Percentiles rank a stretch among this genome's conserved stretches.
Evolutionary conservation across 345 rosid species (phyloP).

Genomic region (Hypericum perforatum): DNA sequence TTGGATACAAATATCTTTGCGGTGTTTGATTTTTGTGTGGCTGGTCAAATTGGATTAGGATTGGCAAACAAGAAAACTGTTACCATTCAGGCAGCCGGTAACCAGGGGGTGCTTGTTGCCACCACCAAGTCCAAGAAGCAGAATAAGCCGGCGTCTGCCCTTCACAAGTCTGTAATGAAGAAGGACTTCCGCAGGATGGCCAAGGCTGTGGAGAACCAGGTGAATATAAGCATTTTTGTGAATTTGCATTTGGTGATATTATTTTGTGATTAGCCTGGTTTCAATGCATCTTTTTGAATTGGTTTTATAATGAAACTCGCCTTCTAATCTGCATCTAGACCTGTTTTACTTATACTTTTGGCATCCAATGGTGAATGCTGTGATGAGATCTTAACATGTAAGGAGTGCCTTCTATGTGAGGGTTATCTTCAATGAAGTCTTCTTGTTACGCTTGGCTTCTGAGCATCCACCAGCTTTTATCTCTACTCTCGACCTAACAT

Average conservation of each 20-base stretch:
- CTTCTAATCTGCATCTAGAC: neutral
- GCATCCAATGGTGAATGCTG: constrained; percentile 6
- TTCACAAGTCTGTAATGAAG: constrained; percentile 51
- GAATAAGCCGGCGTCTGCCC: constrained; percentile 37
- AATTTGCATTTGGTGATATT: neutral
- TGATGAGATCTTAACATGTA: constrained; percentile 51
- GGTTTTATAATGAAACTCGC: neutral
- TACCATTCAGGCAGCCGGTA: constrained; percentile 51
- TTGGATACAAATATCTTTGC: too few relatives aligned
- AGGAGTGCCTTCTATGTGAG: constrained; percentile 20
- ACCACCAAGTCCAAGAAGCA: constrained; percentile 74
- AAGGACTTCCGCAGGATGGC: constrained; percentile 68
- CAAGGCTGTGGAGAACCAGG: constrained; percentile 61
- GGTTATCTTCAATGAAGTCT: constrained; percentile 40
- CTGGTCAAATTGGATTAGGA: constrained; percentile 22
- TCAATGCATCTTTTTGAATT: neutral
- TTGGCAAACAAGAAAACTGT: constrained; percentile 79
- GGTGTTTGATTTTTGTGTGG: neutral
- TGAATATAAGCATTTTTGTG: constrained; percentile 3
- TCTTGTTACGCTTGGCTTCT: constrained; percentile 50
- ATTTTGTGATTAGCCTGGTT: neutral
- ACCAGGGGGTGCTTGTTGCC: constrained; percentile 50
- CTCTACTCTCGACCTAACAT: too few relatives aligned
- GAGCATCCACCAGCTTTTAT: constrained; percentile 12
- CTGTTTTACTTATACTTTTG: neutral